Base-by-base conservation (phyloP, 2,329 filamentous ascomycete species). In the Mycosphaerella sp. region DNA sequence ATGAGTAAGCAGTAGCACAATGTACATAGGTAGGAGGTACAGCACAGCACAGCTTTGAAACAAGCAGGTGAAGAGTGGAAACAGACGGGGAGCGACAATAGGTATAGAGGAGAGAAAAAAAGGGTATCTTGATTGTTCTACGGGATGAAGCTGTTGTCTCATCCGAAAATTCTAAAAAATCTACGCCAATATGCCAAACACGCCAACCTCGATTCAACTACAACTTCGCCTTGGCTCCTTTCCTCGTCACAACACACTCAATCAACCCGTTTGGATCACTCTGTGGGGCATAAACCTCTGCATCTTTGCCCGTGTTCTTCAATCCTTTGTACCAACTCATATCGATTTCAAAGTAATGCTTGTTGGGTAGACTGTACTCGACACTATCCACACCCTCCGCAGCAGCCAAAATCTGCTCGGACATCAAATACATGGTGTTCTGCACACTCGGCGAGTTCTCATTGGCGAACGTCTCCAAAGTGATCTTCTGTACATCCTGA, bases 351-450 rank as follows among this genome's bases (percentile, higher is more conserved):
- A 97, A 97, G 76, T 96, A 97, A 75, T 98, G 93, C 78, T 96
- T 97, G 78, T 98, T 98, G 9, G 93, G 93, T 66, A 98, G 78
- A 7, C 85, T 79, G 70, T 96, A 97, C 64, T 86, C 81, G 41
- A 93, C 88, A 21, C 79, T 78, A 43, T 85, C 81, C 21, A 90
- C 80, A 59, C 84, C 77, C 11, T 89, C 86, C 23, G 84, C 87
- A 21, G 78, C 82, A 7, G 81, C 85, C 50, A 98, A 78, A 62
- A 98, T 95, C 71, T 85, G 78, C 71, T 92, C 86, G 65, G 82
- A 84, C 92, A 98, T 98, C 78, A 96, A 95, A 78, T 96, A 98
- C 93, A 98, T 97, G 57, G 92, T 97, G 65, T 85, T 85, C 76
- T 98, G 93, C 23, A 98, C 93, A 65, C 89, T 95, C 45, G 93